These are phyloP conservation scores for Inosperma sp. DNA, from an alignment of 768 basidiomycete species.

Conservation along the genomic window DNA sequence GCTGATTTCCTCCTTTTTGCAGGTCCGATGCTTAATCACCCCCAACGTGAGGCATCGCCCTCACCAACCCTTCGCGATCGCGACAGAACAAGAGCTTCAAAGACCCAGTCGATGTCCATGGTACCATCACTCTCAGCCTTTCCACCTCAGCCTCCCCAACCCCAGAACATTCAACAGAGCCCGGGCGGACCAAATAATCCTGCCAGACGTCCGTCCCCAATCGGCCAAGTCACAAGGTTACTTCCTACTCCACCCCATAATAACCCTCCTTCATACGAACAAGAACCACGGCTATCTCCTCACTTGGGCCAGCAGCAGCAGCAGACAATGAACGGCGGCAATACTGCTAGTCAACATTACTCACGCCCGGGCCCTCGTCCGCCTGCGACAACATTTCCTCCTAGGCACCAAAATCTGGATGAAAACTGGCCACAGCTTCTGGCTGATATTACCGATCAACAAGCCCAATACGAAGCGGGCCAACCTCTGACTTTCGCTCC, in stretches of 20 bases:
- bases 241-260: constrained; percentile 46
- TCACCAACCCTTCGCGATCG: constrained; percentile 39
- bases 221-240: constrained; percentile 29
- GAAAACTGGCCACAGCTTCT: constrained; percentile 63
- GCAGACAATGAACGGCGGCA: constrained; percentile 29
- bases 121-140: constrained; percentile 54
- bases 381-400: constrained; percentile 51
- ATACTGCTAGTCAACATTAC: constrained; percentile 45
- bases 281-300: constrained; percentile 34
- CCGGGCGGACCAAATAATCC: constrained; percentile 41
- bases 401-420: constrained; percentile 49
- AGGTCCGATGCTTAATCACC: constrained; percentile 41
- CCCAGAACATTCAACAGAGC: constrained; percentile 40
- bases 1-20: constrained; percentile 27
- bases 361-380: constrained; percentile 62
- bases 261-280: constrained; percentile 29
- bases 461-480: constrained; percentile 44
- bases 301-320: constrained; percentile 31
- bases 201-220: constrained; percentile 36
- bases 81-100: constrained; percentile 50
- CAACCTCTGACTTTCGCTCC: constrained; percentile 29
- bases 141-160: constrained; percentile 36
- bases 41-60: constrained; percentile 44
- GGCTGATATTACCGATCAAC: constrained; percentile 67
- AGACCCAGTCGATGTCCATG: constrained; percentile 59